These are phyloP conservation scores for Blastobotrys malaysiensis DNA, from an alignment of 1,139 yeast genomes.

Conservation along the genomic window DNA sequence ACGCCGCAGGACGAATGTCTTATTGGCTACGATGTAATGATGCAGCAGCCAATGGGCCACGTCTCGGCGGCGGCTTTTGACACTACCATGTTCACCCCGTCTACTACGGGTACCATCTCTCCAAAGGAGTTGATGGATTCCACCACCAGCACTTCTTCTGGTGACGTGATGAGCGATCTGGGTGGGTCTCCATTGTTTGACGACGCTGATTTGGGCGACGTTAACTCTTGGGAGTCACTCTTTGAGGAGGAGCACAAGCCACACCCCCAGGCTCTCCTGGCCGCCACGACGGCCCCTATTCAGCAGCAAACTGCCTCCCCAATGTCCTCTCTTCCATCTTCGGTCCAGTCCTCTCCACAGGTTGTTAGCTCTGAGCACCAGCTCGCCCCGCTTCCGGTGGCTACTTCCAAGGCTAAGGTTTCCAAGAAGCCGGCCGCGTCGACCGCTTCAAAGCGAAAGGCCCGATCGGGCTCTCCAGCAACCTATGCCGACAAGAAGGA, in stretches of 20 bases:
- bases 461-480: conserved; percentile 2
- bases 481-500: conserved; percentile 31
- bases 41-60: neutral
- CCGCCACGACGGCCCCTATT: neutral
- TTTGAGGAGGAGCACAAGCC: conserved; percentile 15
- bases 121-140: conserved; percentile 28
- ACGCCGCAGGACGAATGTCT: conserved; percentile 5
- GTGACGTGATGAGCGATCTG: conserved; percentile 21
- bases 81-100: conserved; percentile 16
- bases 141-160: conserved; percentile 8
- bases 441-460: conserved; percentile 10
- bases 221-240: conserved; percentile 32
- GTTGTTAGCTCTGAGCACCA: neutral
- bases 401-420: conserved; percentile 8
- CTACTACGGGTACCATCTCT: conserved; percentile 28
- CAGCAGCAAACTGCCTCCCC: conserved; percentile 2
- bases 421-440: conserved; percentile 2
- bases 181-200: conserved; percentile 35
- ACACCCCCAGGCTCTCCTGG: neutral
- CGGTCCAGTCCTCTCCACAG: conserved; percentile 1
- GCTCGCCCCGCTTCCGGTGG: conserved; percentile 10
- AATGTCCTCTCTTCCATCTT: neutral
- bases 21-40: neutral
- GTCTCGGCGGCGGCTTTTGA: neutral
- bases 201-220: conserved; percentile 28